Evolutionary conservation across 2,329 filamentous ascomycete species (phyloP), one percentile per base, ranked within the genome.

Genomic region (Chaetomiaceae sp.): DNA sequence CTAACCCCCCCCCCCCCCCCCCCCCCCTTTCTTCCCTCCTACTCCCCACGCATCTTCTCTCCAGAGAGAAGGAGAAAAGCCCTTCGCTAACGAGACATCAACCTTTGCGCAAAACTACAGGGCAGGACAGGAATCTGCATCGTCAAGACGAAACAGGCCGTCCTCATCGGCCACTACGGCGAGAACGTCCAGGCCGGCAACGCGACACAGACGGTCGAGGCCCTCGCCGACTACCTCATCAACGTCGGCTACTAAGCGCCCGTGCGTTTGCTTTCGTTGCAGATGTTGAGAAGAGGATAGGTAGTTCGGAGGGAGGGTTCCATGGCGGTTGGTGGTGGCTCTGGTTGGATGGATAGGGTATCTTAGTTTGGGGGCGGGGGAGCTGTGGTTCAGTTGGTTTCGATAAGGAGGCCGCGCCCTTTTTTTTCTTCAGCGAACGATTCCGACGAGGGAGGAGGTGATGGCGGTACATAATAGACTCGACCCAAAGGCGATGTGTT

Each of bases 81-180:
- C n/a, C n/a, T 30, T n/a, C 21, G 42, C 48, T 51, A 10, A 45
- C n/a, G n/a, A n/a, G 14, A 20, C 30, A 13, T 3, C 44, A 20
- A 42, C 31, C 5, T 5, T 20, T 14, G 9, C 9, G 14, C 25
- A 3, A n/a, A 33, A 39, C 40, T 55, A 55, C 58, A 81, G 77
- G 89, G 87, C 62, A 88, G 85, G 68, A 81, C 85, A 67, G 93
- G 93, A 59, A 73, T 96, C 64, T 77, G 86, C 66, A 81, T 93
- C 63, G 84, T 85, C 72, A 95, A 95, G 78, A 95, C 92, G 64
- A 85, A 79, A 65, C 86, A 95, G 73, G 89, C 90, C 61, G 84
- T 97, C 68, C 81, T 99, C 67, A 73, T 99, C 68, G 87, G 83
- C 61, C 89, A 96, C 76, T 89, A 97, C 78, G 78, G 77, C 60